Evolutionary conservation across 306 rosid species (phyloP), one percentile per base, ranked within the genome.

Genomic region (Vicia villosa): DNA sequence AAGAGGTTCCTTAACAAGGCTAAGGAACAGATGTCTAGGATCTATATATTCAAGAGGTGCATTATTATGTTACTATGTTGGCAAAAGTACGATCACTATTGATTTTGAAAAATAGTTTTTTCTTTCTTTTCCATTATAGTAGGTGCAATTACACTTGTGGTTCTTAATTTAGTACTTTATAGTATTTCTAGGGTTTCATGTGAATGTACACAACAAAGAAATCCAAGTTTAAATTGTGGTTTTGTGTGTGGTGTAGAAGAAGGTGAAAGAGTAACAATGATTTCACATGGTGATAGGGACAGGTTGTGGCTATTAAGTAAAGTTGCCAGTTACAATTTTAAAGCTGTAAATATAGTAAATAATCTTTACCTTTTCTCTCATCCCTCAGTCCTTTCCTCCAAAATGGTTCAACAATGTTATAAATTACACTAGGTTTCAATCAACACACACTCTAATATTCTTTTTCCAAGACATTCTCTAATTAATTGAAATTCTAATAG

Each of bases 1-100:
- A 83, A 79, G 62, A 78, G 79, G 58, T 78, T 79, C 50, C 21
- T 78, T 16, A 77, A 74, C 49, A 77, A 66, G 40, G 86, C 79
- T 19, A 86, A 78, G 82, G 90, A 86, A 38, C 83, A 81, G 11
- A 73, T 77, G 76, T 86, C 87, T 19, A 81, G 84, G 75, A 76
- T 83, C 61, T 83, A 75, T 74, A 80, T 86, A 59, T 50, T 85
- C 43, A 80, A 84, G 80, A 85, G 85, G 78, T 85, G 85, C 83
- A 77, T 85, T 64, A 52, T 77, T 32, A 74, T 85, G 80, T 77
- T 85, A 67, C 58, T 85, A 4, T 85, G 85, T 70, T 85, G 85
- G 87, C 89, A 80, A 28, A 77, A 85, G 78, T 74, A 85, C 80
- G 82, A 82, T 1, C 79, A 82, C 10, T 46, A 69, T 45, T 26